Conservation (phyloP, 1,284 basidiomycete species). For the Trichosporon asahii region DNA sequence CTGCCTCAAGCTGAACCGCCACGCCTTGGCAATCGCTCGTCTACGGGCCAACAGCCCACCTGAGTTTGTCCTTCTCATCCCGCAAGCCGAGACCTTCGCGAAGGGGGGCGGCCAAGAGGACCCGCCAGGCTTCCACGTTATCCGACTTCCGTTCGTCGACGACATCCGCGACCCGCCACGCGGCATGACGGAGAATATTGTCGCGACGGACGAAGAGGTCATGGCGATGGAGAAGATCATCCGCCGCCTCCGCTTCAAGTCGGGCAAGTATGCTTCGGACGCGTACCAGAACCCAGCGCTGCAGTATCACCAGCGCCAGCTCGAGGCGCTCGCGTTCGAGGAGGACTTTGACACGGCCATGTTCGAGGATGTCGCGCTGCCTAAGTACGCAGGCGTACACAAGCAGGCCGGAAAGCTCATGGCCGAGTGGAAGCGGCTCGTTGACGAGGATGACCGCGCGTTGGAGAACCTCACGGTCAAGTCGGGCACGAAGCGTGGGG, state of each 20-base stretch:
- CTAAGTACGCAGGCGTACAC: constrained; percentile 73
- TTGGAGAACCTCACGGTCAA: constrained; percentile 34
- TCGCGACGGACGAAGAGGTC: constrained; percentile 65
- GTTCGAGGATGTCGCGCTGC: constrained; percentile 75
- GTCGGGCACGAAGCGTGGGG: constrained; percentile 26
- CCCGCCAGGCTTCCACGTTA: constrained; percentile 88
- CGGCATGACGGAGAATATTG: constrained; percentile 52
- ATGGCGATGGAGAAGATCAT: constrained; percentile 71
- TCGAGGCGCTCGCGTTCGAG: constrained; percentile 86
- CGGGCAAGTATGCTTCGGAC: constrained; percentile 77
- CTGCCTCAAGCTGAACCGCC: constrained; percentile 75
- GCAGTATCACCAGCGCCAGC: constrained; percentile 80
- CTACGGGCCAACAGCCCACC: constrained; percentile 72
- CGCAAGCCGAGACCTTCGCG: constrained; percentile 75
- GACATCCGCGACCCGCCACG: constrained; percentile 76
- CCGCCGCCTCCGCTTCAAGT: constrained; percentile 72
- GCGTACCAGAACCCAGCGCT: constrained; percentile 85
- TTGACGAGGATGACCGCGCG: constrained; percentile 65
- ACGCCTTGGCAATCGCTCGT: constrained; percentile 72
- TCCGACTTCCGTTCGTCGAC: constrained; percentile 87
- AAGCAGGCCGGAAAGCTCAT: constrained; percentile 75
- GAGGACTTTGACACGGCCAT: constrained; percentile 72
- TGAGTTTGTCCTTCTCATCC: constrained; percentile 77
- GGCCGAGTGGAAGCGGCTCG: constrained; percentile 66
- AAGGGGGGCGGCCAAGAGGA: constrained; percentile 69